phyloP scores from a whole-genome alignment of 306 rosid genomes.

The Cucurbita moschata region DNA sequence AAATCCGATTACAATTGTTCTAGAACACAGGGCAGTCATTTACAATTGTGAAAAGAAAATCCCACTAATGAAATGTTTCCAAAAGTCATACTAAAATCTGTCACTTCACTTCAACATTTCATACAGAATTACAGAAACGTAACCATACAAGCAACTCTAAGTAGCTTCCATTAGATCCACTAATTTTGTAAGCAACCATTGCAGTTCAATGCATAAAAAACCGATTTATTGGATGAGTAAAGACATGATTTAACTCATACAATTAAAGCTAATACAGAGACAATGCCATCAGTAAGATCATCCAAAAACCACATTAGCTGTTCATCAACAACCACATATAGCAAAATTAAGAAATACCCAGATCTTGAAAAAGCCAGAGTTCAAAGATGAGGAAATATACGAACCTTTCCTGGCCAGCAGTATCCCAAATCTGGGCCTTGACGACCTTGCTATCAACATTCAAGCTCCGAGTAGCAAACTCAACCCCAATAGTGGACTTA shows the following conservation, averaged over 20 bases:
- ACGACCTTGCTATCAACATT: slow-evolving; percentile 34
- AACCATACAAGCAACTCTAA: not conserved
- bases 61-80: too few species aligned
- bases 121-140: too few species aligned
- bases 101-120: too few species aligned
- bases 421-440: slow-evolving; percentile 61
- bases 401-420: slow-evolving; percentile 58
- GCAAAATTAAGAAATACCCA: not conserved
- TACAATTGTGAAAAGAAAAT: too few species aligned
- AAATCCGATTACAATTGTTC: too few species aligned
- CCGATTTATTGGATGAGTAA: not conserved
- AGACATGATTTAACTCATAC: not conserved
- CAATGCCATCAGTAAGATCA: not conserved
- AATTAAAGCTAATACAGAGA: not conserved
- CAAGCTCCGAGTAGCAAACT: slow-evolving; percentile 54
- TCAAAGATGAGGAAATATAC: not conserved
- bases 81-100: too few species aligned
- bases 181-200: not conserved
- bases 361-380: not conserved
- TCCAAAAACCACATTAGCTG: not conserved
- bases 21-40: too few species aligned
- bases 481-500: slow-evolving; percentile 52
- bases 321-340: not conserved
- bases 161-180: not conserved
- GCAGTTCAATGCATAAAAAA: not conserved